Percentiles rank a stretch among this genome's conserved stretches.
phyloP scores from a whole-genome alignment of 2,329 filamentous ascomycete genomes.

The Pseudogymnoascus verrucosus region DNA sequence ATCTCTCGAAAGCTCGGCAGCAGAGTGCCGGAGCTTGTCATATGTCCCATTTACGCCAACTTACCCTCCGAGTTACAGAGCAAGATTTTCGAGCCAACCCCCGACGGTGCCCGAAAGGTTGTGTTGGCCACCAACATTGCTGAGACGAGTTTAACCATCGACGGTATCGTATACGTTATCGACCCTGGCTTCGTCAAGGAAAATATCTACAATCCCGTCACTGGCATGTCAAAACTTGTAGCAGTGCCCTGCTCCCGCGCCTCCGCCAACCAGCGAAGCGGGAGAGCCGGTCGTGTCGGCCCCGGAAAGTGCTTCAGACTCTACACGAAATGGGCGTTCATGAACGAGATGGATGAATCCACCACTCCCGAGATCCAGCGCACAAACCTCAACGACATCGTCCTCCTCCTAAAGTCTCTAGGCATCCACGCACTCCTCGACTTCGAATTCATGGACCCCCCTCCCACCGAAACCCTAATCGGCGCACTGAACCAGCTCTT shows the following conservation, averaged over 20 bases:
- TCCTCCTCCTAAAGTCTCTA: slow-evolving; percentile 78
- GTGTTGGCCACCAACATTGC: slow-evolving; percentile 95
- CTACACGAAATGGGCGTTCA: slow-evolving; percentile 88
- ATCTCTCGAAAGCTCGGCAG: slow-evolving; percentile 80
- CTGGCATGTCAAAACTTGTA: slow-evolving; percentile 85
- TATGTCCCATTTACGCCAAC: slow-evolving; percentile 91
- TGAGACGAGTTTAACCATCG: slow-evolving; percentile 90
- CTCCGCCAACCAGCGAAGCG: slow-evolving; percentile 85
- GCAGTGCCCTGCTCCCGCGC: slow-evolving; percentile 88
- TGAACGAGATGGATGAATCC: slow-evolving; percentile 89
- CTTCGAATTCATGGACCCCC: slow-evolving; percentile 95
- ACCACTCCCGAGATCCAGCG: slow-evolving; percentile 91
- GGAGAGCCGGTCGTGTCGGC: slow-evolving; percentile 83
- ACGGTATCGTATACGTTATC: slow-evolving; percentile 93
- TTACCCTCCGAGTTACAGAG: slow-evolving; percentile 83
- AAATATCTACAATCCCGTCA: slow-evolving; percentile 84
- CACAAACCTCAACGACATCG: slow-evolving; percentile 76
- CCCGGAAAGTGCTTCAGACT: slow-evolving; percentile 90
- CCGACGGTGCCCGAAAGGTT: slow-evolving; percentile 76
- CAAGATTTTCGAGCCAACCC: slow-evolving; percentile 92
- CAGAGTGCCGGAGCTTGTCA: slow-evolving; percentile 76
- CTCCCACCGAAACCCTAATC: slow-evolving; percentile 82
- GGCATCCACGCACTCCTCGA: slow-evolving; percentile 88
- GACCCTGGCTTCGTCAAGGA: slow-evolving; percentile 95
- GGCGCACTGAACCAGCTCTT: slow-evolving; percentile 85